Evolutionary conservation across 768 basidiomycete species (phyloP), one percentile per base, ranked within the genome.

Genomic region (Pulveroboletus sp.): DNA sequence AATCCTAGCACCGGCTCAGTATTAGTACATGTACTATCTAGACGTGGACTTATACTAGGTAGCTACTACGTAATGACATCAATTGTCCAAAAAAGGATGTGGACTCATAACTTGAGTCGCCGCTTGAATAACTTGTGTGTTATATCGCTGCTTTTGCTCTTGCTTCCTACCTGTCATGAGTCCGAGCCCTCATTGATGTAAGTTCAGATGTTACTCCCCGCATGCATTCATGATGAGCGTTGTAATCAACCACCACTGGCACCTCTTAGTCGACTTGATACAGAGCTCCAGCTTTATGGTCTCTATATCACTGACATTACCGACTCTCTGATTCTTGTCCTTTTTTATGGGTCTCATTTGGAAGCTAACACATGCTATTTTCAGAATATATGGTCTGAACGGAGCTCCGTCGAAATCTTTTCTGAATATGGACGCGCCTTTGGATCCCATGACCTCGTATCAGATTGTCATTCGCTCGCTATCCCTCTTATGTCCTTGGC

Each of bases 221-320:
- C 41, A 42, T 32, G 48, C 45, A 42, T 33, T 56, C 60, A 77
- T 80, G 88, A 90, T 78, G 88, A 90, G 88, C 78, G 87, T 90
- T 87, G 86, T 79, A 62, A 61, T 70, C 84, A 80, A 77, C 77
- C 75, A 69, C 62, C 45, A 78, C 80, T 90, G 87, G 88, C 86
- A 89, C 87, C 88, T 90, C 87, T 89, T 90, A 90, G 87, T 88
- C 83, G 85, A 90, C 78, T 65, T 82, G 80, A 67, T 72, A 58
- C 74, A 65, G 66, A 65, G 55, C 49, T 56, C 32, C 55, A 36
- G 63, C 63, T 58, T 60, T 53, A 61, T 10, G 51, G 62, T 69
- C 68, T 70, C 71, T 70, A 77, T 67, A 70, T 81, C 79, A 81
- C 78, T 89, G 87, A 88, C 87, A 89, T 90, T 66, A 82, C 82